phyloP scores from a whole-genome alignment of 495 filamentous ascomycete species.

The Lophiotrema nucula region DNA sequence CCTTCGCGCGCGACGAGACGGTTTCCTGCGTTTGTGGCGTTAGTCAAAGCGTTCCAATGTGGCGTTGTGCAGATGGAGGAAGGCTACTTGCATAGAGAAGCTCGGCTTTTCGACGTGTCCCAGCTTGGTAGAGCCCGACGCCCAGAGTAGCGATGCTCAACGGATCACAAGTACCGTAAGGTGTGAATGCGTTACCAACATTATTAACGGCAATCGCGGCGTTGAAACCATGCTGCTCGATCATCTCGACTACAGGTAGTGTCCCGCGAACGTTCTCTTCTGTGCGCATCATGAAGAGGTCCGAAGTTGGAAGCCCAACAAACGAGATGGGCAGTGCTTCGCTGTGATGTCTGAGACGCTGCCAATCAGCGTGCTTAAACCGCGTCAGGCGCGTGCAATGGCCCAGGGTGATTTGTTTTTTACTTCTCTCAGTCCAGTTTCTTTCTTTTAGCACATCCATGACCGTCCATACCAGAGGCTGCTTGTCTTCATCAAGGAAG shows the following conservation, averaged over 20 bases:
- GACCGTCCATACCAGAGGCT: conserved; percentile 55
- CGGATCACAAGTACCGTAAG: conserved; percentile 70
- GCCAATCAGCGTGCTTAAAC: conserved; percentile 52
- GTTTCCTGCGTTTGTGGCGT: conserved; percentile 43
- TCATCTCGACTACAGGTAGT: conserved; percentile 62
- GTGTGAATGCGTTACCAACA: conserved; percentile 76
- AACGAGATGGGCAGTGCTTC: conserved; percentile 62
- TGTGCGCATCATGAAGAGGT: conserved; percentile 69
- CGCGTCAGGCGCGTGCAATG: conserved; percentile 70
- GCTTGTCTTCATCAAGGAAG: conserved; percentile 51
- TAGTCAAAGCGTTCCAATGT: not conserved
- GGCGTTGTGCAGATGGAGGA: not conserved
- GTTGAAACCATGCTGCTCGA: conserved; percentile 57
- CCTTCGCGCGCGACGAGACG: conserved; percentile 57
- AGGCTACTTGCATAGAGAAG: conserved; percentile 54
- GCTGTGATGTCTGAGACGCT: conserved; percentile 47
- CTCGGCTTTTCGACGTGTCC: conserved; percentile 57
- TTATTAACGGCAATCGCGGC: conserved; percentile 72
- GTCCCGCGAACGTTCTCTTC: conserved; percentile 50
- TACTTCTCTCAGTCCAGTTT: conserved; percentile 47
- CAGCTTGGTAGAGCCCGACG: conserved; percentile 69
- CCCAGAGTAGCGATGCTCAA: conserved; percentile 60
- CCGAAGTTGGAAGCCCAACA: conserved; percentile 70
- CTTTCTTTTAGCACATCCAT: conserved; percentile 49
- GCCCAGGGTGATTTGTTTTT: conserved; percentile 60